phyloP scores from a whole-genome alignment of 257 asterid genomes.

The Dorcoceras hygrometricum region DNA sequence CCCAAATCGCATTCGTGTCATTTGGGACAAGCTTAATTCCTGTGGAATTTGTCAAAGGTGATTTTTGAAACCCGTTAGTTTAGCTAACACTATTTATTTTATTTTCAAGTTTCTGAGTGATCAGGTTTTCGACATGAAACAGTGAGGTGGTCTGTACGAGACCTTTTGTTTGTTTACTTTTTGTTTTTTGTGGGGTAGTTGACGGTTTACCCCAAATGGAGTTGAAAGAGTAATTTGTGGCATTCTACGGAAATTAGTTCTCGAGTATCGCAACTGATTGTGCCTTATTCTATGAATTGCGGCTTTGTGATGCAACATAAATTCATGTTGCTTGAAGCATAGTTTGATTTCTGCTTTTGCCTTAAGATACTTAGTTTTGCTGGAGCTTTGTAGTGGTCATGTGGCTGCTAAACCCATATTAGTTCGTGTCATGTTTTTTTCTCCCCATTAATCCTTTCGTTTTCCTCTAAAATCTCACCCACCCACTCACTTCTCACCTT shows the following conservation, averaged over 20 bases:
- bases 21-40: conserved; percentile 68
- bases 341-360: not conserved
- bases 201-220: not conserved
- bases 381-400: not conserved
- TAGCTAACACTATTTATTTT: no score
- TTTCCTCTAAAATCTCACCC: not conserved
- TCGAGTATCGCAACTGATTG: not conserved
- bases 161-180: not conserved
- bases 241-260: not conserved
- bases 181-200: not conserved
- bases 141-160: not conserved
- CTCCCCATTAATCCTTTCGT: not conserved
- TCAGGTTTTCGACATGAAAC: not conserved
- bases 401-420: conserved; percentile 1
- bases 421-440: conserved; percentile 12
- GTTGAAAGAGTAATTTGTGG: no score
- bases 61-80: not conserved
- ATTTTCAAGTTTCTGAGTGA: not conserved
- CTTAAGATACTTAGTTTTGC: no score
- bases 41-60: conserved; percentile 70
- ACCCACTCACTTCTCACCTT: conserved; percentile 1
- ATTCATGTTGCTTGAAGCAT: conserved; percentile 7
- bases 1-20: conserved; percentile 69
- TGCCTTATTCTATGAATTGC: no score
- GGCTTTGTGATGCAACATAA: not conserved